Evolutionary conservation across 2,329 filamentous ascomycete species (phyloP), one percentile per base, ranked within the genome.

Genomic region (Fonsecaea erecta): DNA sequence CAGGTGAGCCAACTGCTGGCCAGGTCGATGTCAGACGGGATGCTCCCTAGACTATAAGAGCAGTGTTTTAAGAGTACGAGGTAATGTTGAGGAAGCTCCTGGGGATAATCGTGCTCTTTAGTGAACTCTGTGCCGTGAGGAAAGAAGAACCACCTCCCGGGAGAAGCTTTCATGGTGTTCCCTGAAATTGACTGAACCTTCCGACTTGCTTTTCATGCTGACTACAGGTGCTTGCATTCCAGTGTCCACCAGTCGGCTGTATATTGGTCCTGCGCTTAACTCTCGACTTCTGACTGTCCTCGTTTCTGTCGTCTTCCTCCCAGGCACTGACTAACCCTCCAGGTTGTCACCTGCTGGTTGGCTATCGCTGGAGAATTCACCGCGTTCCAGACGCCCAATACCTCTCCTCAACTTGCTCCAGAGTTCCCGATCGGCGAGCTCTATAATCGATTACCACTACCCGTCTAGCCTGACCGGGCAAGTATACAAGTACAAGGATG

Each of bases 151-250:
- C 12, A 11, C 32, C 32, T 34, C 32, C 32, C 12, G 32, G 7
- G 11, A 34, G 12, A 34, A 11, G 6, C 32, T 34, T 30, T 2
- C 5, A 21, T 30, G 11, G 14, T 16, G 21, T 6, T 52, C 48
- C 48, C 24, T n/a, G 14, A 52, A 30, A 3, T n/a, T 30, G 24
- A 40, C 30, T 14, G 18, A 21, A 24, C 12, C 11, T 37, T n/a
- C n/a, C n/a, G n/a, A n/a, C 26, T n/a, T 7, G 11, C 55, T 18
- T 40, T 11, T 28, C 6, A 26, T 28, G 40, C 55, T 58, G 55
- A 58, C 55, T 58, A 57, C 55, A 32, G 40, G 16, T 48, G 55
- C 21, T n/a, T n/a, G n/a, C n/a, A n/a, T n/a, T n/a, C n/a, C n/a
- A n/a, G n/a, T 32, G 28, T 30, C 26, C 51, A 34, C 40, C 37